Conservation (phyloP, 2,329 filamentous ascomycete species). For the Talaromyces amestolkiae region DNA sequence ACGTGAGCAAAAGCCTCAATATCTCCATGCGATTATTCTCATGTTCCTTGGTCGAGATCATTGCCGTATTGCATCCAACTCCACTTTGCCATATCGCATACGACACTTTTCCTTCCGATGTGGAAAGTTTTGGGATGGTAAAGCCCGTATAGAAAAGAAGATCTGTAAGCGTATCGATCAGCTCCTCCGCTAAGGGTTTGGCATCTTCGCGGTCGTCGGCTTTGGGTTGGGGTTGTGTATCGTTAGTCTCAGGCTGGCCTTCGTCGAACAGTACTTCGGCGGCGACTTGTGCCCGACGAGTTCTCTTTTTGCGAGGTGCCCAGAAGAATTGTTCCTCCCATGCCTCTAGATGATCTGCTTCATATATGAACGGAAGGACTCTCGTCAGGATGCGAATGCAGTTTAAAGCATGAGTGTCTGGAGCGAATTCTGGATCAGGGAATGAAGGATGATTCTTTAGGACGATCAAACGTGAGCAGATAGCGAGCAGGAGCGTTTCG, state of each 20-base stretch:
- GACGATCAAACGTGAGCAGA: conserved; percentile 77
- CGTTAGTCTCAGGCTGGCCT: conserved; percentile 55
- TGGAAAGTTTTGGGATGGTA: conserved; percentile 71
- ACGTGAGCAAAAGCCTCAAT: conserved; percentile 75
- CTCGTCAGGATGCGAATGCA: conserved; percentile 89
- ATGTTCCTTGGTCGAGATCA: conserved; percentile 84
- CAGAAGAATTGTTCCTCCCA: conserved; percentile 98
- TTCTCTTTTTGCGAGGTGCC: conserved; percentile 70
- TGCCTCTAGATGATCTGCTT: conserved; percentile 72
- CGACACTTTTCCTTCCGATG: conserved; percentile 74
- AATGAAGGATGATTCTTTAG: conserved; percentile 88
- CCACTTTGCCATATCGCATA: conserved; percentile 98
- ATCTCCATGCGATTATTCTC: conserved; percentile 93
- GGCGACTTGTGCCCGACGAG: conserved; percentile 62
- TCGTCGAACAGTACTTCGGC: conserved; percentile 84
- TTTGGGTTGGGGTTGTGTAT: conserved; percentile 42
- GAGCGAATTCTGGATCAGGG: conserved; percentile 79
- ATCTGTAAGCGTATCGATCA: conserved; percentile 86
- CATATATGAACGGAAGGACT: conserved; percentile 86
- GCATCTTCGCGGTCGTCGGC: conserved; percentile 72
- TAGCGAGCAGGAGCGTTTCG: conserved; percentile 79
- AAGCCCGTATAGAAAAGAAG: conserved; percentile 89
- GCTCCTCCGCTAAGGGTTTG: conserved; percentile 85
- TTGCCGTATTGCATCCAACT: conserved; percentile 87
- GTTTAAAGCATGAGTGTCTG: conserved; percentile 84